Evolutionary conservation across 202 grass and related monocot genomes (phyloP).

Genomic region (Schoenoplectus tabernaemontani): DNA sequence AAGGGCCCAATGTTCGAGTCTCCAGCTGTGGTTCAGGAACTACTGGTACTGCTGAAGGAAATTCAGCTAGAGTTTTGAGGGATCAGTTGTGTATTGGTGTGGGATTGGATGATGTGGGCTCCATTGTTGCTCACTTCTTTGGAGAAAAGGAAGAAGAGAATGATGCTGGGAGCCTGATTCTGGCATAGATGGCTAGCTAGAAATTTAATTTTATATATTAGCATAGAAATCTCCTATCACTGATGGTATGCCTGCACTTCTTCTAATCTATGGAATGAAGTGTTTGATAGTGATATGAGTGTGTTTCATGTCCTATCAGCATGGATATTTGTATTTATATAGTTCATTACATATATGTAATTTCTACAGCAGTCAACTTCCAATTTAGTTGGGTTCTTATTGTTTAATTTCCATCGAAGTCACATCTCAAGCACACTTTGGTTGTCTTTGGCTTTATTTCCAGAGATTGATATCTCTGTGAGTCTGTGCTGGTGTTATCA

Average conservation of each 20-base stretch:
- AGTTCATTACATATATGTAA: neutral
- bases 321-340: neutral
- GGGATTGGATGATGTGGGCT: constrained; percentile 57
- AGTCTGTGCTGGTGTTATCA: too few species aligned
- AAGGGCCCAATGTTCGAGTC: constrained; percentile 51
- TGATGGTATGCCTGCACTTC: neutral
- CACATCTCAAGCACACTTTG: too few species aligned
- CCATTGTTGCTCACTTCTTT: constrained; percentile 38
- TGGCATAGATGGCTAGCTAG: neutral
- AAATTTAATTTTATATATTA: neutral
- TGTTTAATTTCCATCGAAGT: neutral
- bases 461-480: too few species aligned
- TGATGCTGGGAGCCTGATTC: neutral
- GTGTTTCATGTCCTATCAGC: neutral
- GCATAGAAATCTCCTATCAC: neutral
- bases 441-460: too few species aligned
- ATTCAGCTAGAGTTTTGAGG: constrained; percentile 3
- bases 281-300: neutral
- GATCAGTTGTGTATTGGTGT: constrained; percentile 52
- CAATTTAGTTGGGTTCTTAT: neutral
- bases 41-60: neutral
- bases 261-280: neutral
- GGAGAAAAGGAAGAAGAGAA: neutral
- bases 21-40: neutral
- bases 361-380: neutral